phyloP scores from a whole-genome alignment of 2,329 filamentous ascomycete genomes.

The Helminthosporium solani region DNA sequence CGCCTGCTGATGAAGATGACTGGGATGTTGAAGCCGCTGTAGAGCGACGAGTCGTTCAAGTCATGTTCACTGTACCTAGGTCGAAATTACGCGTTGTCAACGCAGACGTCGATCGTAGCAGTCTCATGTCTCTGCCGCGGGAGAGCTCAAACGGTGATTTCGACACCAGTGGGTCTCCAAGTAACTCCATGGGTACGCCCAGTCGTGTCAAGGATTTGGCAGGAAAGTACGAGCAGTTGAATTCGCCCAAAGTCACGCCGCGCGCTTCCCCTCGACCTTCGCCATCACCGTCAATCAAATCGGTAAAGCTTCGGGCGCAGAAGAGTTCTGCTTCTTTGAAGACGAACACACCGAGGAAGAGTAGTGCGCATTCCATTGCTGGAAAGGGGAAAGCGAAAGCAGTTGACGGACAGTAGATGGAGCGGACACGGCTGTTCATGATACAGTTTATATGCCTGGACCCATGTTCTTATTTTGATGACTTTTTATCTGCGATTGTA shows the following conservation, averaged over 20 bases:
- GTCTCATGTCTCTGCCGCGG: conserved; percentile 27
- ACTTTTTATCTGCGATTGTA: background rate
- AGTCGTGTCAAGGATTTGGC: conserved; percentile 33
- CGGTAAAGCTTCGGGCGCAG: conserved; percentile 26
- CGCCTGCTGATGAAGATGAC: conserved; percentile 45
- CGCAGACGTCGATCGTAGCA: conserved; percentile 34
- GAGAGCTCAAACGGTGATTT: conserved; percentile 16
- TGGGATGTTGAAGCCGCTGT: conserved; percentile 55
- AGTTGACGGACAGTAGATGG: conserved; percentile 3
- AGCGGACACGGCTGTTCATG: background rate
- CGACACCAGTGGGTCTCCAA: conserved; percentile 3
- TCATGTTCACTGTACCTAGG: conserved; percentile 91
- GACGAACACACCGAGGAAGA: conserved; percentile 4
- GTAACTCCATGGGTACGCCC: conserved; percentile 9
- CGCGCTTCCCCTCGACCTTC: conserved; percentile 17
- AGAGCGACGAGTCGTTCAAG: conserved; percentile 50
- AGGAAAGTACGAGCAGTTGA: conserved; percentile 32
- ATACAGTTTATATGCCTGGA: background rate
- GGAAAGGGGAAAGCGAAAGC: conserved; percentile 4
- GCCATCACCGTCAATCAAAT: conserved; percentile 24
- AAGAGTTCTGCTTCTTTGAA: conserved; percentile 16
- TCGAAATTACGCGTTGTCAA: conserved; percentile 89
- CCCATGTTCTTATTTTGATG: background rate
- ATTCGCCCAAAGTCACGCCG: conserved; percentile 11
- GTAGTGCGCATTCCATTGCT: conserved; percentile 2